These are phyloP conservation scores for Russula sp. DNA, from an alignment of 768 basidiomycete genomes.

Conservation along the genomic window DNA sequence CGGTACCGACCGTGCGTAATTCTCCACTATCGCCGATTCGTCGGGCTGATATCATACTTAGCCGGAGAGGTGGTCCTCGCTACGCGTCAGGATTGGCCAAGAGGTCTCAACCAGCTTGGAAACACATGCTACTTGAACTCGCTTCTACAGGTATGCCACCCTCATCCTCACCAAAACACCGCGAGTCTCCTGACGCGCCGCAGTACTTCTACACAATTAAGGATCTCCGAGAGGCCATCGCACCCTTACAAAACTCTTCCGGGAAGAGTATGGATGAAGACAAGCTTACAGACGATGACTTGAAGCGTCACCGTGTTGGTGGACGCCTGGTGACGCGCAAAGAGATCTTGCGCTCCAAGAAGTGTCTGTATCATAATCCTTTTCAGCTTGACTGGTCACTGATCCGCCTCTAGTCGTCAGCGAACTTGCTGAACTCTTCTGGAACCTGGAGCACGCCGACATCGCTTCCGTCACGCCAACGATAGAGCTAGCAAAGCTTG, in stretches of 20 bases:
- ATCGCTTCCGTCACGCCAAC: constrained; percentile 70
- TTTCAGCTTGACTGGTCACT: constrained; percentile 14
- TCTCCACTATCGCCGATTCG: neutral
- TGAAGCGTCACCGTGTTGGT: constrained; percentile 80
- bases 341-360: constrained; percentile 77
- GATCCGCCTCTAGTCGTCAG: constrained; percentile 51
- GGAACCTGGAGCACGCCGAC: constrained; percentile 60
- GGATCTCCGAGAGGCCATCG: constrained; percentile 73
- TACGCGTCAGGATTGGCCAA: constrained; percentile 60
- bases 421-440: constrained; percentile 74
- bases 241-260: constrained; percentile 47
- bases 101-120: constrained; percentile 82
- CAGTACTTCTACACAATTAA: constrained; percentile 97
- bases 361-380: constrained; percentile 43
- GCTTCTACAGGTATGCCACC: constrained; percentile 49
- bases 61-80: constrained; percentile 56
- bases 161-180: neutral
- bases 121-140: constrained; percentile 88
- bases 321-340: constrained; percentile 73
- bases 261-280: constrained; percentile 53
- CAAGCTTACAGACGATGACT: constrained; percentile 71
- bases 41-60: constrained; percentile 26
- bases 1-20: constrained; percentile 66
- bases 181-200: neutral
- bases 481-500: constrained; percentile 83